Conservation (phyloP, 2,329 filamentous ascomycete genomes). For the Fusarium pseudocircinatum region DNA sequence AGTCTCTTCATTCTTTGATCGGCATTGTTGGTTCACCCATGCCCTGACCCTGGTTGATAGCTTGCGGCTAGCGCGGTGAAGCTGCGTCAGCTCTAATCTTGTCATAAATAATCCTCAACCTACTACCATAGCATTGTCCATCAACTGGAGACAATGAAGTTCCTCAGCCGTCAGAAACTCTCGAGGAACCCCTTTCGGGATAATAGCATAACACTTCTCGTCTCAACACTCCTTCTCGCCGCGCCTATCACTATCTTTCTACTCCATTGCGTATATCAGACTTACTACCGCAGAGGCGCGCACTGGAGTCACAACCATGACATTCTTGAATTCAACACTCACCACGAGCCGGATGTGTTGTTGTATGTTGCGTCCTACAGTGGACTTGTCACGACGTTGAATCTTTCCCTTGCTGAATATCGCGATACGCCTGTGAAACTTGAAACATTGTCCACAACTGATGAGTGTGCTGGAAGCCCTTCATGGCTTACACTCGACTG, state of each 20-base stretch:
- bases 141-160: constrained; percentile 14
- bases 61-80: not conserved
- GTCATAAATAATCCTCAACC: not conserved
- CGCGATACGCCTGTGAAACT: constrained; percentile 44
- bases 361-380: constrained; percentile 62
- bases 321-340: not conserved
- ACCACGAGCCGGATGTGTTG: not conserved
- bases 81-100: not conserved
- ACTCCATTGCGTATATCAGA: constrained; percentile 29
- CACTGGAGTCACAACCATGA: constrained; percentile 20
- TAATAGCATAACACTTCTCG: not conserved
- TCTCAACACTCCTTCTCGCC: constrained; percentile 26
- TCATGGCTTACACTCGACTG: constrained; percentile 69
- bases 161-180: not conserved
- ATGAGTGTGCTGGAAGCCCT: constrained; percentile 62
- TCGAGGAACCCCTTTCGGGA: constrained; percentile 5
- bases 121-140: not conserved
- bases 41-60: not conserved
- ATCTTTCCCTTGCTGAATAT: constrained; percentile 46
- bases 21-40: not conserved
- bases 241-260: constrained; percentile 23
- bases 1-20: not conserved
- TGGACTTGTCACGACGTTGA: constrained; percentile 59
- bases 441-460: constrained; percentile 53
- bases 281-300: not conserved